phyloP scores from a whole-genome alignment of 2,329 filamentous ascomycete genomes.

The Pseudogymnoascus sp. region DNA sequence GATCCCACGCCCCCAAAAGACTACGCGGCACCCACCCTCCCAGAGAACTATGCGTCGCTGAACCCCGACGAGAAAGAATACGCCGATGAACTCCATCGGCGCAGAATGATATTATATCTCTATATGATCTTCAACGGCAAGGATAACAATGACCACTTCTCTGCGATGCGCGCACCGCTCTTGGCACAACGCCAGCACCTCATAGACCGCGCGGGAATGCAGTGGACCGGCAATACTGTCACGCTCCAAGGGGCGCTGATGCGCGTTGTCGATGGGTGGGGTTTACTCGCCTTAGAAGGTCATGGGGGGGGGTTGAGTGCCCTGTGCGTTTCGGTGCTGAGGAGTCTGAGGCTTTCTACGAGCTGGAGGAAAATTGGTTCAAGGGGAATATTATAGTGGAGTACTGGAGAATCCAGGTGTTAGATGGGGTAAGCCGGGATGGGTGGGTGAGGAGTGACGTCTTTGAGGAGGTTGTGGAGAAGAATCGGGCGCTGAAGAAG shows the following conservation, averaged over 20 bases:
- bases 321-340: constrained; percentile 14
- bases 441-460: constrained; percentile 27
- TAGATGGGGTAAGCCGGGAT: constrained; percentile 26
- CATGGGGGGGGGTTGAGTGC: background rate
- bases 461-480: constrained; percentile 21
- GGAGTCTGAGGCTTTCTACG: constrained; percentile 16
- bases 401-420: constrained; percentile 20
- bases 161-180: constrained; percentile 23
- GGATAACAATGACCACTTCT: constrained; percentile 26
- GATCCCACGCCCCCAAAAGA: constrained; percentile 23
- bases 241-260: constrained; percentile 27
- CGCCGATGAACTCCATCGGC: constrained; percentile 25
- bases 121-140: constrained; percentile 28
- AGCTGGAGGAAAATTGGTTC: background rate
- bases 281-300: constrained; percentile 16
- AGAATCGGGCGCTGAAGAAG: constrained; percentile 8
- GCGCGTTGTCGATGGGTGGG: constrained; percentile 23
- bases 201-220: constrained; percentile 25
- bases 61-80: constrained; percentile 18
- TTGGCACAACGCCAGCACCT: constrained; percentile 24
- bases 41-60: constrained; percentile 21
- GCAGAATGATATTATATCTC: constrained; percentile 29
- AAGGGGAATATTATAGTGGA: constrained; percentile 19
- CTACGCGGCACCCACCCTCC: constrained; percentile 24
- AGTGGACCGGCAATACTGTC: constrained; percentile 29